phyloP scores from a whole-genome alignment of 495 filamentous ascomycete genomes.

The Antarctomyces pellizariae region DNA sequence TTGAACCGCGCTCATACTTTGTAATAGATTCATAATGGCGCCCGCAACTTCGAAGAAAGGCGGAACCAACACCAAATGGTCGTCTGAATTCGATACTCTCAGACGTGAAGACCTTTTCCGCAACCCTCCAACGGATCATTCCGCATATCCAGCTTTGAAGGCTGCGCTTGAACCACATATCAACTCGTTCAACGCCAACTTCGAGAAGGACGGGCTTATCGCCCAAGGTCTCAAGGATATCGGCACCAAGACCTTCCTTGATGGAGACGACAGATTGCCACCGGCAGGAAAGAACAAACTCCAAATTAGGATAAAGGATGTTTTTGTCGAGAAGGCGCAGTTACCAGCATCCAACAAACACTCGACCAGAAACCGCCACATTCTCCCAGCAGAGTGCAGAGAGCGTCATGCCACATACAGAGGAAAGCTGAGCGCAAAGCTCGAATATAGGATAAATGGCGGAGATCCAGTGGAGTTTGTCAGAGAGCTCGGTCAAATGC shows the following conservation, averaged over 20 bases:
- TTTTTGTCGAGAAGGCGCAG: constrained; percentile 53
- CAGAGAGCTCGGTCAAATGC: constrained; percentile 68
- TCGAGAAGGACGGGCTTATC: constrained; percentile 46
- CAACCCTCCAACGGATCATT: constrained; percentile 64
- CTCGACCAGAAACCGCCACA: constrained; percentile 48
- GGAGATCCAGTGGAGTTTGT: constrained; percentile 57
- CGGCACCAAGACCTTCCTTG: constrained; percentile 66
- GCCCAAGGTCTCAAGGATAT: constrained; percentile 66
- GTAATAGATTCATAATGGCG: too few species aligned
- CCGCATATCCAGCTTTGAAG: constrained; percentile 71
- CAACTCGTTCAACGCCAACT: constrained; percentile 88
- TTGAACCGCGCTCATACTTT: too few species aligned
- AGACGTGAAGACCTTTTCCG: constrained; percentile 70
- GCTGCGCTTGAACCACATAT: constrained; percentile 71
- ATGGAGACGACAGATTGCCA: constrained; percentile 37
- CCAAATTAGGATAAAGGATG: constrained; percentile 45
- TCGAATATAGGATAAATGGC: constrained; percentile 70
- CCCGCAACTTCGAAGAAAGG: too few species aligned
- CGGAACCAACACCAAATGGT: constrained; percentile 50
- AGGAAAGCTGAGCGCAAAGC: constrained; percentile 54
- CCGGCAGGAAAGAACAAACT: constrained; percentile 42
- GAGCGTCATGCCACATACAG: constrained; percentile 84
- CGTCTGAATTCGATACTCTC: constrained; percentile 56
- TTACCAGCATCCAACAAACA: constrained; percentile 63
- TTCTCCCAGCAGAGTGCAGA: constrained; percentile 80